Evolutionary conservation across 2,329 filamentous ascomycete genomes (phyloP).

Genomic region (Diaporthe vaccinii): DNA sequence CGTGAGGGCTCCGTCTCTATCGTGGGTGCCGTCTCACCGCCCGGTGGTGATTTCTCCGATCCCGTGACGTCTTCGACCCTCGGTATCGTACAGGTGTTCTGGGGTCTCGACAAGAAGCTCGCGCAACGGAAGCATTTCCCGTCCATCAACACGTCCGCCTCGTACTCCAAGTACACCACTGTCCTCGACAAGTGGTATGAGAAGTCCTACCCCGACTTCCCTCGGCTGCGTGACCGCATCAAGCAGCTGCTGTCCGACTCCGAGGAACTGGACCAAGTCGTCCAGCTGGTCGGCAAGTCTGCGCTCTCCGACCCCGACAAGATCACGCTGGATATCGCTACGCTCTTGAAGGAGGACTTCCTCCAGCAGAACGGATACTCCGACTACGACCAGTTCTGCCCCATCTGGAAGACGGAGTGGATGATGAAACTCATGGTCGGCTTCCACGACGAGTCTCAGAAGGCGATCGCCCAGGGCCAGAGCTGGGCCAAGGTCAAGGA

Average conservation of each 20-base stretch:
- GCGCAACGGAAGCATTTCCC: constrained; percentile 99
- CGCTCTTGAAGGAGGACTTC: constrained; percentile 97
- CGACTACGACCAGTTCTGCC: constrained; percentile 99
- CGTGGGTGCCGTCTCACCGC: constrained; percentile 95
- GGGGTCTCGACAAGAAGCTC: constrained; percentile 99
- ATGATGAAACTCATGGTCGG: constrained; percentile 99
- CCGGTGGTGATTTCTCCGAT: constrained; percentile 99
- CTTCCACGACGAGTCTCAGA: constrained; percentile 97
- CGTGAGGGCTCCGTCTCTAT: constrained; percentile 95
- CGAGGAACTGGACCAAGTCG: constrained; percentile 97
- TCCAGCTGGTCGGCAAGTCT: constrained; percentile 97
- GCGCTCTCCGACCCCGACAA: constrained; percentile 97
- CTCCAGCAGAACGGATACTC: constrained; percentile 99
- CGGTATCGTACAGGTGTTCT: constrained; percentile 98
- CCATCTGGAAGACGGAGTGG: constrained; percentile 99
- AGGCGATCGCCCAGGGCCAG: constrained; percentile 91
- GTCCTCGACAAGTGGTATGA: constrained; percentile 94
- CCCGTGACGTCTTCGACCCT: constrained; percentile 95
- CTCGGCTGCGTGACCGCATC: constrained; percentile 90
- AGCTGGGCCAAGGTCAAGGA: constrained; percentile 95
- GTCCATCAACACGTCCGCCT: constrained; percentile 93
- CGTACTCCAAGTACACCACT: constrained; percentile 96
- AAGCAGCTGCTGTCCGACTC: constrained; percentile 94
- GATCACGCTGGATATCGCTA: constrained; percentile 95
- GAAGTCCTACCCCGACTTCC: constrained; percentile 94